Percentiles rank a stretch among this genome's conserved stretches.
Conservation (phyloP, 805 yeast species). For the Saccharomycopsis microspora region DNA sequence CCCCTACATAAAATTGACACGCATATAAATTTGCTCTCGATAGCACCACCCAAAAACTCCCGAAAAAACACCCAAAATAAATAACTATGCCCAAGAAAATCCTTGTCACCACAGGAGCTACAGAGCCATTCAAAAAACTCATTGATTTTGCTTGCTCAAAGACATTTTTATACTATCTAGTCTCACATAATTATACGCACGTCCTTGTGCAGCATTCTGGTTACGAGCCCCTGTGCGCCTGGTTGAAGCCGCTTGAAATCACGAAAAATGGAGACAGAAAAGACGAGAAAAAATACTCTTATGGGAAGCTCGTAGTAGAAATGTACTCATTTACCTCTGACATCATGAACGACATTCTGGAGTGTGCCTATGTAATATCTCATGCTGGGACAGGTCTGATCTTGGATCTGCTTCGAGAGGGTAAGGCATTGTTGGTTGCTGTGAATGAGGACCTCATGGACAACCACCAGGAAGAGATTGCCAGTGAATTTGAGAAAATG, state of each 20-base stretch:
- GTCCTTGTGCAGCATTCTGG: conserved; percentile 54
- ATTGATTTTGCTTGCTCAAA: conserved; percentile 31
- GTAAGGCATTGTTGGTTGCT: conserved; percentile 55
- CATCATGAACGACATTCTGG: conserved; percentile 29
- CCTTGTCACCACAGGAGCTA: conserved; percentile 83
- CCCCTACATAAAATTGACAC: no score
- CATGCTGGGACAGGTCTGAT: conserved; percentile 94
- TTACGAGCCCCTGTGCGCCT: conserved; percentile 18
- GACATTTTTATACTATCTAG: conserved; percentile 27
- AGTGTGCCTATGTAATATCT: conserved; percentile 56
- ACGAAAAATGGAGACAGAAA: no score
- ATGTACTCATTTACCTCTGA: conserved; percentile 38
- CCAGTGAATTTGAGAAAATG: conserved; percentile 35
- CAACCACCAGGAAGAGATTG: conserved; percentile 77
- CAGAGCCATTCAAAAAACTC: conserved; percentile 64
- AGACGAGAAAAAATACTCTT: not conserved
- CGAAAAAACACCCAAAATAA: not conserved
- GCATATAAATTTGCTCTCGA: no score
- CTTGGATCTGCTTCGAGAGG: conserved; percentile 53
- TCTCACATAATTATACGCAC: conserved; percentile 25
- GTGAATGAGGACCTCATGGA: conserved; percentile 68
- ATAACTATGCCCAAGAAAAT: conserved; percentile 12
- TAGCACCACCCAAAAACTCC: not conserved
- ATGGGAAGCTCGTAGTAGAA: conserved; percentile 22
- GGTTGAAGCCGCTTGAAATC: no score